Conservation (phyloP, 805 yeast genomes). For the Monosporozyma siamensis region DNA sequence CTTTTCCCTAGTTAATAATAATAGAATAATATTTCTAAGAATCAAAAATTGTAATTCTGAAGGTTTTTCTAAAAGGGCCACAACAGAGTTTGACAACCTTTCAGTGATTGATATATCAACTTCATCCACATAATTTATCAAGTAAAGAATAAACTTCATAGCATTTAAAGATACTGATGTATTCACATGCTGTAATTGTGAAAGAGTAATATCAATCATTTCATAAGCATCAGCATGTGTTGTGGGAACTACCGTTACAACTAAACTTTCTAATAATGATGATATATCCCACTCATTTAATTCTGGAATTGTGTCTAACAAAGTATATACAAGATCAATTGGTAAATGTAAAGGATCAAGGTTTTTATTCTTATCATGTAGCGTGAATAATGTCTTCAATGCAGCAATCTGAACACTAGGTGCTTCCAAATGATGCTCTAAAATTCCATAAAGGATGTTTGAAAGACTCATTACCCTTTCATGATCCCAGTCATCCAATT, state of each 20-base stretch:
- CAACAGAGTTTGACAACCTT: conserved; percentile 58
- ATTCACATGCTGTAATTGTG: conserved; percentile 72
- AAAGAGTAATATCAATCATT: conserved; percentile 54
- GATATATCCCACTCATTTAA: conserved; percentile 67
- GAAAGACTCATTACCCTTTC: conserved; percentile 40
- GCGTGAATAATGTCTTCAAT: conserved; percentile 52
- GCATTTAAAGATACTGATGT: conserved; percentile 74
- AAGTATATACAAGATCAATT: conserved; percentile 31
- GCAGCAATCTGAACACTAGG: conserved; percentile 63
- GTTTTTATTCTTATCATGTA: conserved; percentile 42
- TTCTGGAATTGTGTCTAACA: conserved; percentile 30
- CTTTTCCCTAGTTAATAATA: conserved; percentile 57
- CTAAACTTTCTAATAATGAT: conserved; percentile 53
- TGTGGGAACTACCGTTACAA: conserved; percentile 59
- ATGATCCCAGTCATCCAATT: conserved; percentile 50
- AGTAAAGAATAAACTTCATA: conserved; percentile 59
- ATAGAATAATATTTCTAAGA: conserved; percentile 66
- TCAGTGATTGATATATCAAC: conserved; percentile 50
- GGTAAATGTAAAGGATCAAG: conserved; percentile 31
- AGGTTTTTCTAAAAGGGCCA: conserved; percentile 62
- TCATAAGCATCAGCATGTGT: conserved; percentile 53
- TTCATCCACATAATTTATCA: conserved; percentile 57
- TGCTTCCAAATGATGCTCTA: conserved; percentile 41
- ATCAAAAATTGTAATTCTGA: conserved; percentile 78
- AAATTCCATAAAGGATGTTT: conserved; percentile 19